A percentile compares a stretch with the other conserved stretches of the same genome.
Evolutionary conservation across 2,329 filamentous ascomycete species (phyloP).

Genomic region (Aschersonia sp.): DNA sequence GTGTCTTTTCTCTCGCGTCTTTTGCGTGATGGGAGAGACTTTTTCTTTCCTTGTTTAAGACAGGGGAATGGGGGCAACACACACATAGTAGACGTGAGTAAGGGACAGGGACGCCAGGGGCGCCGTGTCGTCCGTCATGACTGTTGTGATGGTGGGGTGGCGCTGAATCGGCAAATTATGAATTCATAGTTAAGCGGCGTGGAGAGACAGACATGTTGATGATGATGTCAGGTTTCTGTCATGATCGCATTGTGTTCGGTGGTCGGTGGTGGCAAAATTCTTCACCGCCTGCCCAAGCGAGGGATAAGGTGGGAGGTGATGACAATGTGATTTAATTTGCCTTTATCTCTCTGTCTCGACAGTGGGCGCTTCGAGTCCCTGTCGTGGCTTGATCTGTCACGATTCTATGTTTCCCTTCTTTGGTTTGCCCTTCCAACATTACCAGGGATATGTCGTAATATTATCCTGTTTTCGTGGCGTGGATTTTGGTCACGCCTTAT

Average conservation of each 20-base stretch:
- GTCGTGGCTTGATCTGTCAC: no score
- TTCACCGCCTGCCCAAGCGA: slow-evolving; percentile 2
- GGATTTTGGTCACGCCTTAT: no score
- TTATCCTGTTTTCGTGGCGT: no score
- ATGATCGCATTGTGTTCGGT: not conserved
- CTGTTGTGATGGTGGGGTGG: not conserved
- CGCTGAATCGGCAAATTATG: not conserved
- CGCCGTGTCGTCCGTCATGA: slow-evolving; percentile 14
- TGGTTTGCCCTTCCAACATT: no score
- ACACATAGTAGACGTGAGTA: slow-evolving; percentile 91
- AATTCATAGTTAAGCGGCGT: not conserved
- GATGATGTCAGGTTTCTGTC: not conserved
- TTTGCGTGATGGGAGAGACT: not conserved
- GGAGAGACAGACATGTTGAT: not conserved
- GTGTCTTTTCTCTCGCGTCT: not conserved
- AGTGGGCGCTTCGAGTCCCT: no score
- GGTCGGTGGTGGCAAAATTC: not conserved
- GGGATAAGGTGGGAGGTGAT: not conserved
- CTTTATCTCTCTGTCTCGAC: no score
- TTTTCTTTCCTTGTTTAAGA: not conserved
- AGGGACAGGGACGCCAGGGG: slow-evolving; percentile 81
- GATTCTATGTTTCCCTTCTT: no score
- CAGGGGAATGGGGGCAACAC: slow-evolving; percentile 13
- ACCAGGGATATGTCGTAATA: no score
- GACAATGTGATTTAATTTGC: not conserved